phyloP scores from a whole-genome alignment of 2,329 filamentous ascomycete species.

The Westerdykella ornata region DNA sequence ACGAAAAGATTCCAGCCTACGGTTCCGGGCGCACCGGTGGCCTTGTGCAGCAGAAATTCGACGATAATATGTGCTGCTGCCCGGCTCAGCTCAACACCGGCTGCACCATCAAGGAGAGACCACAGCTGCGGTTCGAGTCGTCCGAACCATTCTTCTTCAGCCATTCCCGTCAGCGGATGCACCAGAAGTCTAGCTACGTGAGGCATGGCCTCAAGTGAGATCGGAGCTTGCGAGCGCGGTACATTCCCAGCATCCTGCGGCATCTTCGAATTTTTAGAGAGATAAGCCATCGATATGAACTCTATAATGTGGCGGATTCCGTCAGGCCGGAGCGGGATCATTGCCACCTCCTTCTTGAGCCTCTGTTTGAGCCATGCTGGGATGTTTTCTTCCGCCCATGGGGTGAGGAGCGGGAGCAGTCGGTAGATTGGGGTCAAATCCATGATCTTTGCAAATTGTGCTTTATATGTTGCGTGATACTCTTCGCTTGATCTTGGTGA shows the following conservation, averaged over 20 bases:
- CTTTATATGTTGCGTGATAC: constrained; percentile 9
- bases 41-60: constrained; percentile 58
- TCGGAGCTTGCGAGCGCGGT: constrained; percentile 45
- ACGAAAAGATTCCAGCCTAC: constrained; percentile 58
- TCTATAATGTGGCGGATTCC: constrained; percentile 63
- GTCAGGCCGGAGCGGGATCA: constrained; percentile 54
- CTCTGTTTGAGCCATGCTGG: constrained; percentile 55
- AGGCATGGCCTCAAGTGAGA: constrained; percentile 61
- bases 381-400: constrained; percentile 56
- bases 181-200: constrained; percentile 58
- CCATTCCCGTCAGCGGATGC: constrained; percentile 51
- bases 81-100: constrained; percentile 52
- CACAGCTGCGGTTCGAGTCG: constrained; percentile 57
- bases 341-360: constrained; percentile 53
- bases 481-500: constrained; percentile 16
- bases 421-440: constrained; percentile 43
- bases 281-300: constrained; percentile 64
- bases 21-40: constrained; percentile 57
- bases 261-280: constrained; percentile 43
- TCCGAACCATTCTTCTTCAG: constrained; percentile 54
- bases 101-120: constrained; percentile 54
- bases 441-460: constrained; percentile 17
- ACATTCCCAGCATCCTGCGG: constrained; percentile 18
- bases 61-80: constrained; percentile 58
- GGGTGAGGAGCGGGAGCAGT: constrained; percentile 56